phyloP scores from a whole-genome alignment of 148 eudicot species.

The Polygonum maritimum region DNA sequence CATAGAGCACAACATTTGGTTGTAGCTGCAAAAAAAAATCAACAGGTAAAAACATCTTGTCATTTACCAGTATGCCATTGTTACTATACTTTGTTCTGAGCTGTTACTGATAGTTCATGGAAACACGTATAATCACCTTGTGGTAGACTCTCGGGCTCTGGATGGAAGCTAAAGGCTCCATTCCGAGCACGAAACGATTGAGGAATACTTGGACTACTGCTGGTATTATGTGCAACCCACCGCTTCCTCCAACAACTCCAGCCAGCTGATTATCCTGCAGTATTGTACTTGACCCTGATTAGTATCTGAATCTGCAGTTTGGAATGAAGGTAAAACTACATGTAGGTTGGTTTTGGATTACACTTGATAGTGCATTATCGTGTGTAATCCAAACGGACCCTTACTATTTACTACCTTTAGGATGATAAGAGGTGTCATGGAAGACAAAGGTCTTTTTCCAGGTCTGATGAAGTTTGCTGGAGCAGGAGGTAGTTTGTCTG shows the following conservation, averaged over 20 bases:
- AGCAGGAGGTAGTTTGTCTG: conserved; percentile 63
- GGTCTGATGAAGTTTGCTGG: conserved; percentile 71
- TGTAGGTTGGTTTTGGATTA: not conserved
- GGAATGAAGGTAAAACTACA: too few relatives aligned
- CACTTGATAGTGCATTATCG: too few relatives aligned
- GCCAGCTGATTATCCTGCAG: conserved; percentile 62
- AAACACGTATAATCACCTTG: conserved; percentile 28
- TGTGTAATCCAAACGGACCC: too few relatives aligned
- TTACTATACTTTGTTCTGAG: not conserved
- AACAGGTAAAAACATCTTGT: not conserved
- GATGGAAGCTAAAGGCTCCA: conserved; percentile 72
- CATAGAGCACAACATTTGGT: conserved; percentile 60
- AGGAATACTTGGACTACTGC: conserved; percentile 77
- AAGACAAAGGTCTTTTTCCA: conserved; percentile 81
- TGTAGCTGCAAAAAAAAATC: conserved; percentile 39
- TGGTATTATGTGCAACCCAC: conserved; percentile 67
- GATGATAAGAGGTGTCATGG: conserved; percentile 83
- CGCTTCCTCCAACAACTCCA: conserved; percentile 92
- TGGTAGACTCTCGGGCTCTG: conserved; percentile 85
- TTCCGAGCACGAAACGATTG: conserved; percentile 59
- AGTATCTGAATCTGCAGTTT: not conserved
- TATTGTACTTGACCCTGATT: not conserved
- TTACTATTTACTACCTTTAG: conserved; percentile 28
- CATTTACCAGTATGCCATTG: not conserved
- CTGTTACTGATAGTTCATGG: not conserved